Conservation (phyloP, 2,329 filamentous ascomycete genomes). For the Aspergillus novoparasiticus region DNA sequence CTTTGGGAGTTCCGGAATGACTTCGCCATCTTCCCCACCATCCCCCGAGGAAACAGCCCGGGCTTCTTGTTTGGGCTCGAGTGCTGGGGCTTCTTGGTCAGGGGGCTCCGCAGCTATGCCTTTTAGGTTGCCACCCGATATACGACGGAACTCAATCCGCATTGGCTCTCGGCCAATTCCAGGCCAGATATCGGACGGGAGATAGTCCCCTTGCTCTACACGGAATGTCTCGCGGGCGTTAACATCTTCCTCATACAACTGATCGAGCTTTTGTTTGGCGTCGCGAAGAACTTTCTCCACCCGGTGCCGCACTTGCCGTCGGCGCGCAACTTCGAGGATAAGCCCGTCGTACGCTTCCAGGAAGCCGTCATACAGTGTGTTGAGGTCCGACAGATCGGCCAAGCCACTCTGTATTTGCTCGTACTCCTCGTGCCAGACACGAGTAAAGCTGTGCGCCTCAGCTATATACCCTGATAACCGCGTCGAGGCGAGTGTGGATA, state of each 20-base stretch:
- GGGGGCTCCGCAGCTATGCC: constrained; percentile 16
- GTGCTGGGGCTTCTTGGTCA: constrained; percentile 11
- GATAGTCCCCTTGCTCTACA: constrained; percentile 78
- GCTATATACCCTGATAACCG: constrained; percentile 60
- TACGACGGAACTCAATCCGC: constrained; percentile 44
- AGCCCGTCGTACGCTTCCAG: constrained; percentile 80
- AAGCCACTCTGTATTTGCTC: constrained; percentile 69
- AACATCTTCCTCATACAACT: constrained; percentile 72
- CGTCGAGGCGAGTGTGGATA: constrained; percentile 66
- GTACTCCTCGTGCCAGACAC: constrained; percentile 73
- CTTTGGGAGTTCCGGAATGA: constrained; percentile 47
- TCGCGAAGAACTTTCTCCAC: constrained; percentile 75
- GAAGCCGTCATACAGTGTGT: constrained; percentile 86
- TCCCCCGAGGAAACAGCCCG: constrained; percentile 15
- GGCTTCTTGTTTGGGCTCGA: constrained; percentile 13
- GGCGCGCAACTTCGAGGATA: constrained; percentile 78
- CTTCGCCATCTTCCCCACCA: constrained; percentile 31
- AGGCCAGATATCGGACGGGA: constrained; percentile 87
- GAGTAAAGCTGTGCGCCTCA: constrained; percentile 50
- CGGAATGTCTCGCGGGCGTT: constrained; percentile 76
- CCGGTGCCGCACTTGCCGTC: constrained; percentile 71
- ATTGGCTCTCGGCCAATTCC: constrained; percentile 65
- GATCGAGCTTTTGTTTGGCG: constrained; percentile 74
- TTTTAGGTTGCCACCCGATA: constrained; percentile 39
- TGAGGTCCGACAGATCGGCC: constrained; percentile 73